These are phyloP conservation scores for Aspergillus ochraceoroseus DNA, from an alignment of 2,329 filamentous ascomycete species.

Conservation along the genomic window DNA sequence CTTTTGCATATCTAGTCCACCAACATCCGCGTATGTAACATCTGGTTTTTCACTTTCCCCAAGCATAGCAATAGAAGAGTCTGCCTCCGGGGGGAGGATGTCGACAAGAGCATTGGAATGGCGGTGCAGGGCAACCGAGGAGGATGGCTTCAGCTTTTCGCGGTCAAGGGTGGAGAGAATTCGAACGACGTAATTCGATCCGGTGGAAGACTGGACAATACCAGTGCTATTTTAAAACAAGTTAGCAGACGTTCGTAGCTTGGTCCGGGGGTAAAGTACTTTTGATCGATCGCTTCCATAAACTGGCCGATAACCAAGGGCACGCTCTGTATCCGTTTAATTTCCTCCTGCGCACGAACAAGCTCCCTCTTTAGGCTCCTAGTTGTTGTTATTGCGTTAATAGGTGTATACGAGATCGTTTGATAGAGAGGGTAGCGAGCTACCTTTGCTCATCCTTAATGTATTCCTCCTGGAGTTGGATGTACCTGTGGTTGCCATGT, in stretches of 20 bases:
- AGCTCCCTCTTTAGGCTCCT: slow-evolving; percentile 96
- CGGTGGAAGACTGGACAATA: slow-evolving; percentile 96
- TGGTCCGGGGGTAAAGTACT: slow-evolving; percentile 52
- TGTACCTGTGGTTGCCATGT: slow-evolving; percentile 57
- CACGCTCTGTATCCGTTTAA: slow-evolving; percentile 98
- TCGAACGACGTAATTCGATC: slow-evolving; percentile 97
- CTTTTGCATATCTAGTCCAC: slow-evolving; percentile 98
- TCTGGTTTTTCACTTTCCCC: slow-evolving; percentile 96
- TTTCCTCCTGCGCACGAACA: slow-evolving; percentile 95
- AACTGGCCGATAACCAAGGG: slow-evolving; percentile 98
- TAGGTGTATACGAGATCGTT: slow-evolving; percentile 2
- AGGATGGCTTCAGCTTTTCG: slow-evolving; percentile 95
- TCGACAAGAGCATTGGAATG: slow-evolving; percentile 98
- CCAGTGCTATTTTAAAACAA: slow-evolving; percentile 62
- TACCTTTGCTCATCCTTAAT: slow-evolving; percentile 99
- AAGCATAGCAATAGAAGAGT: slow-evolving; percentile 98
- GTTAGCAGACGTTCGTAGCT: slow-evolving; percentile 12
- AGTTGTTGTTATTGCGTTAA: slow-evolving; percentile 10
- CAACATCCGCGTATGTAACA: slow-evolving; percentile 95
- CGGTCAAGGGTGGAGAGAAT: slow-evolving; percentile 97
- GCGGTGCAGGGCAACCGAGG: slow-evolving; percentile 92
- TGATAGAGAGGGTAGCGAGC: too few relatives aligned
- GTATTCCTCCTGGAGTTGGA: slow-evolving; percentile 98
- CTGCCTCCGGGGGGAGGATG: slow-evolving; percentile 96
- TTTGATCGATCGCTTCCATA: slow-evolving; percentile 99